phyloP scores from a whole-genome alignment of 2,329 filamentous ascomycete species.

The Beauveria asiatica region DNA sequence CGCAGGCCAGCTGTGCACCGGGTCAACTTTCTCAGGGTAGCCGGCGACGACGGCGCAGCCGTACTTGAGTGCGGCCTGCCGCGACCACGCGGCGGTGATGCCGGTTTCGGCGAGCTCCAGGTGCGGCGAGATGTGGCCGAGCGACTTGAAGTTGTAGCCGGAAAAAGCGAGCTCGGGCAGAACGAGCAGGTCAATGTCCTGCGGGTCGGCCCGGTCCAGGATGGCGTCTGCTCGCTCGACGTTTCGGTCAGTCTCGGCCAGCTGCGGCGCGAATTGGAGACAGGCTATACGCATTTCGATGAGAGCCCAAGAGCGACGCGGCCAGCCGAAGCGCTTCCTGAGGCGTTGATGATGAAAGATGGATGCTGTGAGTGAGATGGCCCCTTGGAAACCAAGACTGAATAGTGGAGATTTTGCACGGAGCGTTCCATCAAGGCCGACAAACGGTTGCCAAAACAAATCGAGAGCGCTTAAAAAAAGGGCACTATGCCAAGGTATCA shows the following conservation, averaged over 20 bases:
- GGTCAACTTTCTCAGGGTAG: slow-evolving; percentile 62
- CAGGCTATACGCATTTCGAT: slow-evolving; percentile 57
- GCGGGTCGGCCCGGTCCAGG: slow-evolving; percentile 41
- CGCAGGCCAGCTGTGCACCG: slow-evolving; percentile 39
- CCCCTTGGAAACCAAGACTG: not conserved
- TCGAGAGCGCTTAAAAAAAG: no score
- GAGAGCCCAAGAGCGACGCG: not conserved
- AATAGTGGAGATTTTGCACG: not conserved
- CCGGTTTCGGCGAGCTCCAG: slow-evolving; percentile 60
- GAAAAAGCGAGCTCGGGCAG: slow-evolving; percentile 70
- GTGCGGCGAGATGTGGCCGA: slow-evolving; percentile 58
- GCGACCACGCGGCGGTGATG: slow-evolving; percentile 63
- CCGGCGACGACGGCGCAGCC: slow-evolving; percentile 62
- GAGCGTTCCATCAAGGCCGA: no score
- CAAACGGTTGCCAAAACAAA: no score
- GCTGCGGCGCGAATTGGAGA: slow-evolving; percentile 62
- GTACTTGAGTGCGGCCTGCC: slow-evolving; percentile 54
- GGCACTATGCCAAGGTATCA: no score
- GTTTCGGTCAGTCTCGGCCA: slow-evolving; percentile 64
- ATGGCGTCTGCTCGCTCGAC: slow-evolving; percentile 59
- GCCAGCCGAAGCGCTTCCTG: not conserved
- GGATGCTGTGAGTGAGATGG: not conserved
- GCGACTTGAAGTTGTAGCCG: slow-evolving; percentile 69
- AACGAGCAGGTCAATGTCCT: slow-evolving; percentile 60
- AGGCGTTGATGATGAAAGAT: not conserved